Base-by-base conservation (phyloP, 306 rosid genomes). In the Hippophae tibetana region DNA sequence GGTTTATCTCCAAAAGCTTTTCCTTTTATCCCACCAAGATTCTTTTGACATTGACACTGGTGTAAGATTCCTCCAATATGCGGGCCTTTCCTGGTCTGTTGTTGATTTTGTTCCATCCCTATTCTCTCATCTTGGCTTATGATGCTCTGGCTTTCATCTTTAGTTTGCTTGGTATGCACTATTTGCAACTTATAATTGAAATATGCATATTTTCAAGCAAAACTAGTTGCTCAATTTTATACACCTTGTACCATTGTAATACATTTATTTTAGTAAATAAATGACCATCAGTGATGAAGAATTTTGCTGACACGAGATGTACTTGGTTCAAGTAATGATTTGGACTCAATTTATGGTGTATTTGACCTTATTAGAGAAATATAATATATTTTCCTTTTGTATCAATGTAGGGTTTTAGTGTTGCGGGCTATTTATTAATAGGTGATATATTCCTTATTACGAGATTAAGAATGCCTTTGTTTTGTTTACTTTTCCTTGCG, bases 51-150 rank as follows among this genome's bases (percentile, higher is more conserved):
- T 92, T 46, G 97, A 92, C 65, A 88, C 94, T 0, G 99, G 99
- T 13, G 88, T 92, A 54, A 75, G 99, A 70, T 88, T 86, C 60
- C 25, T 92, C 57, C 99, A 92, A 52, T 92, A 92, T 58, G 83
- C 89, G 3, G 94, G 99, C 47, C 95, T 92, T 26, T 96, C 96
- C 0, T 92, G 95, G 97, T 82, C 96, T 55, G 99, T 88, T 10
- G 96, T 88, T 5, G 99, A 92, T 73, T 82, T 92, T 43, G 99
- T 92, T 51, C 96, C 99, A 7, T 67, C 90, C 5, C 69, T 93
- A 56, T 93, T 88, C 70, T 23, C 86, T 43, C 74, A 77, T 62
- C 45, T 77, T 48, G 73, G 69, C 66, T 78, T 88, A 80, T 93
- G 74, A 82, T 56, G 23, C 23, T 18, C 23, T 18, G 23, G 23